Evolutionary conservation across 352 stramenopile species (phyloP).

Genomic region (Plasmopara viticola): DNA sequence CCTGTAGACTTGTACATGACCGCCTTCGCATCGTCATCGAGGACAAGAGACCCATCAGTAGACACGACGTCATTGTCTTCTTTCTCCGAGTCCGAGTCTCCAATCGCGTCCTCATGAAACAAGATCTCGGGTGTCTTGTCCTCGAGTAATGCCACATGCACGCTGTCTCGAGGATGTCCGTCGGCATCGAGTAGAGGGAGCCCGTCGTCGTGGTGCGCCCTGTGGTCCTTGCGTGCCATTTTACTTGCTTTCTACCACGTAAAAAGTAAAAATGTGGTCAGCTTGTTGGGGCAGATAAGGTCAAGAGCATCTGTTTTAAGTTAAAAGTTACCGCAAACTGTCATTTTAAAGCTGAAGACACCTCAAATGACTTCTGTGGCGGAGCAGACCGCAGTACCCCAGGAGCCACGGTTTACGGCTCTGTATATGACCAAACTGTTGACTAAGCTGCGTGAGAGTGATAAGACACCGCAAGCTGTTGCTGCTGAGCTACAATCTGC

Average conservation of each 20-base stretch:
- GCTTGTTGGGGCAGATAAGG: conserved; percentile 14
- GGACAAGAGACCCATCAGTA: conserved; percentile 12
- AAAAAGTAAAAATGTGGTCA: conserved; percentile 23
- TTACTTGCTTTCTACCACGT: neutral
- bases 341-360: neutral
- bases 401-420: conserved; percentile 30
- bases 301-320: conserved; percentile 8
- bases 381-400: neutral
- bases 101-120: conserved; percentile 29
- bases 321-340: neutral
- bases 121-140: conserved; percentile 29
- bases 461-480: conserved; percentile 20
- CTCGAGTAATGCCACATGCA: conserved; percentile 20
- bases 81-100: conserved; percentile 20
- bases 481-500: conserved; percentile 22
- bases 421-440: conserved; percentile 42
- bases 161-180: conserved; percentile 6
- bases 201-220: conserved; percentile 8
- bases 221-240: conserved; percentile 9
- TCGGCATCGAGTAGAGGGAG: conserved; percentile 17
- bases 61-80: conserved; percentile 23
- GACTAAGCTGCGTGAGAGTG: conserved; percentile 16
- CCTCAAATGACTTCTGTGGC: neutral
- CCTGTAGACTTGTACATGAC: conserved; percentile 18
- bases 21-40: conserved; percentile 17